phyloP scores from a whole-genome alignment of 169 alveolate species.

The Amoebophrya sp. region DNA sequence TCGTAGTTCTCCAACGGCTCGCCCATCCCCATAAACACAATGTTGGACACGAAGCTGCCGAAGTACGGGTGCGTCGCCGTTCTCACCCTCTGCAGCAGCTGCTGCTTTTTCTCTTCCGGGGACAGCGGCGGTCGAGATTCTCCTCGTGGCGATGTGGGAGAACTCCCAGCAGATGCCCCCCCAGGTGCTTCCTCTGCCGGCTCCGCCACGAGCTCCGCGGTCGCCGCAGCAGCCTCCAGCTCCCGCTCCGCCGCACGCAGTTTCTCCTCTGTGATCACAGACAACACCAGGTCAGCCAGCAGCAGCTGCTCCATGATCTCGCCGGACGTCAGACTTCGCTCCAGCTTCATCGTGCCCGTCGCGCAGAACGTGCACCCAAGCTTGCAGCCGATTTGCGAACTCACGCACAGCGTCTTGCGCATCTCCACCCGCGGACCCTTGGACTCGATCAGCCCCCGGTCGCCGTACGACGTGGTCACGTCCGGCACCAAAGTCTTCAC shows the following conservation, averaged over 20 bases:
- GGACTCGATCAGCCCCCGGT: background rate
- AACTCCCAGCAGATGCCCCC: too few species aligned
- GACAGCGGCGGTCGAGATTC: background rate
- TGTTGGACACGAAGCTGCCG: conserved; percentile 19
- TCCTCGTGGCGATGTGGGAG: too few species aligned
- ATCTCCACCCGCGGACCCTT: background rate
- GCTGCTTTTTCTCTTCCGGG: background rate
- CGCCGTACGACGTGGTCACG: background rate
- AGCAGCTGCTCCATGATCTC: conserved; percentile 35
- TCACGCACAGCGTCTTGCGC: conserved; percentile 31
- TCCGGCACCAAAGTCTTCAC: background rate
- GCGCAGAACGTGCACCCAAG: conserved; percentile 40
- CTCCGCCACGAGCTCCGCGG: too few species aligned
- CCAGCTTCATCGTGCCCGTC: conserved; percentile 31
- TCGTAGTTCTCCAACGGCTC: conserved; percentile 41
- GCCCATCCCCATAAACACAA: conserved; percentile 43
- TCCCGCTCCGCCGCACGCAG: too few species aligned
- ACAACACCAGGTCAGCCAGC: conserved; percentile 17
- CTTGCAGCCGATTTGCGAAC: conserved; percentile 35
- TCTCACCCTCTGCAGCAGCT: background rate
- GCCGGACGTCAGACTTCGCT: conserved; percentile 29
- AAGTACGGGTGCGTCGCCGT: background rate
- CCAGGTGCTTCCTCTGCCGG: too few species aligned
- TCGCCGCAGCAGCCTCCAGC: too few species aligned
- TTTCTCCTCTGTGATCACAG: background rate